Evolutionary conservation across 208 protist species (phyloP).

Genomic region (Porcisia deanei): DNA sequence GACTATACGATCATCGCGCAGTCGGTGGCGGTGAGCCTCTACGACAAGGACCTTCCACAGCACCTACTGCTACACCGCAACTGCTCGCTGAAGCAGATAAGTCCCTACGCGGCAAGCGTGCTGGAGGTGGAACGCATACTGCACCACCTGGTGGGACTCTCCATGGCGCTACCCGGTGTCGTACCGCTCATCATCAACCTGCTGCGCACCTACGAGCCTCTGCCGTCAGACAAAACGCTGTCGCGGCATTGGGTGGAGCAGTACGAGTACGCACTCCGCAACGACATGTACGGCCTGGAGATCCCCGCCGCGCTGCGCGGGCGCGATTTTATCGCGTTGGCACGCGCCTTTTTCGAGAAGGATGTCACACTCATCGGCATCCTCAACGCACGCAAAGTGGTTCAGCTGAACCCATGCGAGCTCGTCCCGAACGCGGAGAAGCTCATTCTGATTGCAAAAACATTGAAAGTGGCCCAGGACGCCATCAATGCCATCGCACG

Average conservation of each 20-base stretch:
- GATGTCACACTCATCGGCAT: slow-evolving; percentile 78
- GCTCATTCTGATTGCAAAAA: slow-evolving; percentile 71
- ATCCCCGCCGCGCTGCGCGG: slow-evolving; percentile 63
- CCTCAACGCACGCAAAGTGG: slow-evolving; percentile 45
- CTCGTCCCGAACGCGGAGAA: slow-evolving; percentile 57
- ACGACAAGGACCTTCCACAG: slow-evolving; percentile 73
- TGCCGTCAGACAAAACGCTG: slow-evolving; percentile 48
- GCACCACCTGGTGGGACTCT: slow-evolving; percentile 74
- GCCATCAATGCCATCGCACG: slow-evolving; percentile 48
- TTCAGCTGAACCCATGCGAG: slow-evolving; percentile 70
- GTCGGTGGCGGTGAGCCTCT: slow-evolving; percentile 61
- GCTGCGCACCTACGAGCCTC: slow-evolving; percentile 77
- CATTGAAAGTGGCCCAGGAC: slow-evolving; percentile 43
- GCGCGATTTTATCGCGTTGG: slow-evolving; percentile 55
- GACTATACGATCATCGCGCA: slow-evolving; percentile 76
- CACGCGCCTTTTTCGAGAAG: slow-evolving; percentile 52
- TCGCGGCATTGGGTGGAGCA: slow-evolving; percentile 71
- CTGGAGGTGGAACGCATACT: slow-evolving; percentile 73
- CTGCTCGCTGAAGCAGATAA: slow-evolving; percentile 56
- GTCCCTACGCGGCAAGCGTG: slow-evolving; percentile 61
- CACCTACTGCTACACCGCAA: slow-evolving; percentile 74
- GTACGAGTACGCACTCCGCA: slow-evolving; percentile 83
- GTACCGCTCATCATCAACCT: slow-evolving; percentile 83
- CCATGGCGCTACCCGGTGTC: slow-evolving; percentile 68
- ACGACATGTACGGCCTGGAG: slow-evolving; percentile 69